Evolutionary conservation across 495 filamentous ascomycete genomes (phyloP).

Genomic region (Cetradonia linearis): DNA sequence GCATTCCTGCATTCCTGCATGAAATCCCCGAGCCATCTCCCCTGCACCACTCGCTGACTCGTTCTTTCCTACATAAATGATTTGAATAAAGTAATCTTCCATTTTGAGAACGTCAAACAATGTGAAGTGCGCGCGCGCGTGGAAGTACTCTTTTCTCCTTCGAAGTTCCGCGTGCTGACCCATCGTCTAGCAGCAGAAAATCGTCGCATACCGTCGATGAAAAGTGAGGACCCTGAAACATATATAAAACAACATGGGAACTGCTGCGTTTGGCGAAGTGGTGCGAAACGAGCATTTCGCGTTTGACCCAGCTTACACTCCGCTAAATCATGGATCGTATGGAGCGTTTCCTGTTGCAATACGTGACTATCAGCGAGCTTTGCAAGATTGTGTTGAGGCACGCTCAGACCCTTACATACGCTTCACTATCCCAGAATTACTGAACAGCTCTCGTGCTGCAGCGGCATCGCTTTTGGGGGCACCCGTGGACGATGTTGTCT

Average conservation of each 20-base stretch:
- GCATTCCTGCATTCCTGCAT: not conserved
- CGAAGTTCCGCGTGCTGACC: too few relatives aligned
- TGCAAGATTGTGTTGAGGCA: conserved; percentile 51
- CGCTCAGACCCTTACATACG: conserved; percentile 66
- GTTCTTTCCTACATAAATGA: not conserved
- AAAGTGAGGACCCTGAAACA: not conserved
- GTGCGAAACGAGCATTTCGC: conserved; percentile 57
- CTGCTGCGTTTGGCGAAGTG: conserved; percentile 38
- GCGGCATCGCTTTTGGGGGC: conserved; percentile 55
- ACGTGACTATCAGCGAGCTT: conserved; percentile 42
- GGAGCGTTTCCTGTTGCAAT: conserved; percentile 59
- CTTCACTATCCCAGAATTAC: conserved; percentile 44
- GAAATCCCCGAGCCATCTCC: not conserved
- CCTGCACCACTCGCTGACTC: not conserved
- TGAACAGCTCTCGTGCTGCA: conserved; percentile 53
- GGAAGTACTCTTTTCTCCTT: too few relatives aligned
- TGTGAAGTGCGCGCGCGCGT: too few relatives aligned
- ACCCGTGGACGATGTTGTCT: conserved; percentile 52
- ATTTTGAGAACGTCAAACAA: not conserved
- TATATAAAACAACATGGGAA: not conserved
- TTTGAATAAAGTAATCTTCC: not conserved
- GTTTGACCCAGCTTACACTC: conserved; percentile 55
- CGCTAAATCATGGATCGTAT: conserved; percentile 83
- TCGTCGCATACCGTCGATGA: not conserved
- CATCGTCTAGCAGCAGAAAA: not conserved